Conservation (phyloP, 805 yeast species). For the Wickerhamomyces hampshirensis region DNA sequence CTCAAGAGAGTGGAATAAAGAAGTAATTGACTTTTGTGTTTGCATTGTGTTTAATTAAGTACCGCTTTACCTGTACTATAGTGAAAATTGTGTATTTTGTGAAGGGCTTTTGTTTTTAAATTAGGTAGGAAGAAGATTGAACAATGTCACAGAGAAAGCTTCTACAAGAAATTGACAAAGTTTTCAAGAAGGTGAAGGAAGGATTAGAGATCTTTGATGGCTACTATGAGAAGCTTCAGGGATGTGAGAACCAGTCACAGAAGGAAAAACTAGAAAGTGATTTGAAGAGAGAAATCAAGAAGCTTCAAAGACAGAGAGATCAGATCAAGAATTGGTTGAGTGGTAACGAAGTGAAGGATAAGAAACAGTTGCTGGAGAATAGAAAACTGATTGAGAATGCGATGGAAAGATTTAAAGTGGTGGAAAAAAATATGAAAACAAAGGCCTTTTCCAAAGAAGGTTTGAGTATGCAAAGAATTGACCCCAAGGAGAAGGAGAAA, state of each 20-base stretch:
- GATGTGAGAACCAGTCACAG: constrained; percentile 78
- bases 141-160: constrained; percentile 43
- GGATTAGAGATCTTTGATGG: constrained; percentile 84
- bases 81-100: not conserved
- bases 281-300: constrained; percentile 90
- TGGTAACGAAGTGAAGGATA: constrained; percentile 88
- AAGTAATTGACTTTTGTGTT: too few species aligned
- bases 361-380: constrained; percentile 74
- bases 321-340: constrained; percentile 94
- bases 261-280: constrained; percentile 92
- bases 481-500: constrained; percentile 78
- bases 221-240: constrained; percentile 78
- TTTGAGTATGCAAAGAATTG: constrained; percentile 63
- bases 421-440: constrained; percentile 88
- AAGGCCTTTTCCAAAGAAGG: constrained; percentile 95
- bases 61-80: not conserved
- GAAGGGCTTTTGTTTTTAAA: not conserved
- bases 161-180: constrained; percentile 82
- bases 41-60: too few species aligned
- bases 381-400: constrained; percentile 65
- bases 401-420: constrained; percentile 94
- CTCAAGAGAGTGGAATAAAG: too few species aligned
- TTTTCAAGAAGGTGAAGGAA: constrained; percentile 86
- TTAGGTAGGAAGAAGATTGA: not conserved
- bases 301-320: constrained; percentile 87